Base-by-base conservation (phyloP, 495 filamentous ascomycete species). In the Copromyces sp. region DNA sequence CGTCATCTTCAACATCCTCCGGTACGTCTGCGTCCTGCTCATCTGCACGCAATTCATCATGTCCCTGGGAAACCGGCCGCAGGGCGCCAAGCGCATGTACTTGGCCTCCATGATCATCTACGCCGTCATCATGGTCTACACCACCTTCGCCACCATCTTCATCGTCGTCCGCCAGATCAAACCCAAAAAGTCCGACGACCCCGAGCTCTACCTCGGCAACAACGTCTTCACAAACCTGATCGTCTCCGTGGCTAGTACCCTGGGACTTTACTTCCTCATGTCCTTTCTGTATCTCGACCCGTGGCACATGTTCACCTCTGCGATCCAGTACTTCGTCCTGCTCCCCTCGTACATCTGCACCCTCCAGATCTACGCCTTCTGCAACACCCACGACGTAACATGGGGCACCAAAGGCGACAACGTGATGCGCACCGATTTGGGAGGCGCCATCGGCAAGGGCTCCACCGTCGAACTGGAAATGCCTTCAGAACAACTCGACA, bases 401-500 rank as follows among this genome's bases (percentile, higher is more conserved):
- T 99, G 95, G 95, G 95, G 95, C 65, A 99, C 96, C 35, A 99
- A 99, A 81, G 96, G 96, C 71, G 96, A 99, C 84, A 99, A 99
- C 81, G 89, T 94, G 24, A 89, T 95, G 76, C 89, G 91, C 79
- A 96, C 90, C 53, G 96, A 99, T 80, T 89, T 99, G 3, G 96
- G 96, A 71, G 87, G 92, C 17, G 95, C 95, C 9, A 85, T 90
- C 9, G 87, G 88, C 39, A 88, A 91, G 74, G 93, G 91, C 14
- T 84, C 86, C 69, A 88, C 88, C 1, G 93, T 95, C 73, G 91
- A 93, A 77, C 82, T 99, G 14, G 96, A 99, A 77, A 99, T 99
- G 95, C 96, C 96, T 2, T 91, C 88, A 1, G 96, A 98, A 79
- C 96, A 99, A 81, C 89, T 99, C 11, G 96, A 99, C 82, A 99